Evolutionary conservation across 2,329 filamentous ascomycete genomes (phyloP).

Genomic region (Acephala macrosclerotiorum): DNA sequence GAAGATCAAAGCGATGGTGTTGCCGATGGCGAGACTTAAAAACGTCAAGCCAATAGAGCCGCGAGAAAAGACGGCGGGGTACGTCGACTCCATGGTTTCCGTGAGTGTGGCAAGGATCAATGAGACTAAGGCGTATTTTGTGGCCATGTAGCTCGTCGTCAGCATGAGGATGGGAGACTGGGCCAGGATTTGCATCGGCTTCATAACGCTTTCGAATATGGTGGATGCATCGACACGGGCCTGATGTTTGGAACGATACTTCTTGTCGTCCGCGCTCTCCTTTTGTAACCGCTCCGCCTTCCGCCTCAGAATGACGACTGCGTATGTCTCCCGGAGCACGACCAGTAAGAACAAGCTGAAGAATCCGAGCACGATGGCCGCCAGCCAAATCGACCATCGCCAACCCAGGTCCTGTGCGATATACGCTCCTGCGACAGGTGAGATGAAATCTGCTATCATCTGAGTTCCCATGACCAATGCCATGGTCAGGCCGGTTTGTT

Average conservation of each 20-base stretch:
- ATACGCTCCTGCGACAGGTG: constrained; percentile 43
- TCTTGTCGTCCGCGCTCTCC: constrained; percentile 53
- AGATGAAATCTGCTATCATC: constrained; percentile 42
- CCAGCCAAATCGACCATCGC: constrained; percentile 60
- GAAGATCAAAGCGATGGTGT: no score
- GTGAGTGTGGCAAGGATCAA: no score
- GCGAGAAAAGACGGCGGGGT: no score
- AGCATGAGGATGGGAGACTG: constrained; percentile 27
- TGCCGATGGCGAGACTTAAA: no score
- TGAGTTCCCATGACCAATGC: constrained; percentile 43
- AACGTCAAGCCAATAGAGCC: no score
- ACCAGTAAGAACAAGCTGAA: constrained; percentile 52
- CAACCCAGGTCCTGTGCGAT: constrained; percentile 57
- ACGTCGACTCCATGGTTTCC: no score
- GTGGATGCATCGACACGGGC: no score
- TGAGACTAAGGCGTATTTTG: constrained; percentile 40
- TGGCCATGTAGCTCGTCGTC: constrained; percentile 48
- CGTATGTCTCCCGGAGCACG: constrained; percentile 65
- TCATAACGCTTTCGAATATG: no score
- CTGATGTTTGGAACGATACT: constrained; percentile 32
- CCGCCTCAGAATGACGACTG: constrained; percentile 59
- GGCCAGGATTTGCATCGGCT: no score
- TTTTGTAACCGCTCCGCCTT: constrained; percentile 52
- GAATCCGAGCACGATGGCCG: constrained; percentile 48
- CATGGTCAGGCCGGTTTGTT: constrained; percentile 53